Conservation (phyloP, 2,329 filamentous ascomycete genomes). For the Alternaria viburni region DNA sequence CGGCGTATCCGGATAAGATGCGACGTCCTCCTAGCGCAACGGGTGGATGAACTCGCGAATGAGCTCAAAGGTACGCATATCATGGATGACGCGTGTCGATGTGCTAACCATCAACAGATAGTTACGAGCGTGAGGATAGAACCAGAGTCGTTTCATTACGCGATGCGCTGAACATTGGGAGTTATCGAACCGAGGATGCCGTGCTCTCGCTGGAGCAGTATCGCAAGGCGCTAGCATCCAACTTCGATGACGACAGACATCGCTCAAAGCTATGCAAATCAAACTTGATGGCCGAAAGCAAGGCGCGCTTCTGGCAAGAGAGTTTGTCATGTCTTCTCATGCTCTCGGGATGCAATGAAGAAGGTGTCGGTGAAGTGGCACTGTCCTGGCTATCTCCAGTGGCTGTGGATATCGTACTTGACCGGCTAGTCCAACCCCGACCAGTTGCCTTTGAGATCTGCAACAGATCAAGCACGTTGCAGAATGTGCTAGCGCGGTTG, state of each 20-base stretch:
- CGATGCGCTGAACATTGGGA: neutral
- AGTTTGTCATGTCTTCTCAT: neutral
- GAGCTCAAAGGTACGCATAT: neutral
- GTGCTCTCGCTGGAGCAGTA: neutral
- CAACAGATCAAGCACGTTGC: neutral
- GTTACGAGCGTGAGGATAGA: neutral
- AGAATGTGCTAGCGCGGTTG: neutral
- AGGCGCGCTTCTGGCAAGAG: neutral
- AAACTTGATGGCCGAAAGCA: neutral
- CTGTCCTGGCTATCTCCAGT: conserved; percentile 13
- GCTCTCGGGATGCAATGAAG: conserved; percentile 7
- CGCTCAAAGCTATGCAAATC: neutral
- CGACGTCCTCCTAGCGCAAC: neutral
- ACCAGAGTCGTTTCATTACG: neutral
- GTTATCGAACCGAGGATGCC: neutral
- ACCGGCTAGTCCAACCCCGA: neutral
- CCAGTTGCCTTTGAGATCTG: conserved; percentile 7
- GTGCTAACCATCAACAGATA: neutral
- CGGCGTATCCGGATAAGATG: neutral
- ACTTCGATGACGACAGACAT: neutral
- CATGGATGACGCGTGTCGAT: neutral
- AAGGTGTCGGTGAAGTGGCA: neutral
- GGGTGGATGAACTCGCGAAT: neutral
- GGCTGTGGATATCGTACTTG: conserved; percentile 5
- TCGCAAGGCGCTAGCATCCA: neutral